These are phyloP conservation scores for Pythium coloratum DNA, from an alignment of 352 stramenopile genomes.

Conservation along the genomic window DNA sequence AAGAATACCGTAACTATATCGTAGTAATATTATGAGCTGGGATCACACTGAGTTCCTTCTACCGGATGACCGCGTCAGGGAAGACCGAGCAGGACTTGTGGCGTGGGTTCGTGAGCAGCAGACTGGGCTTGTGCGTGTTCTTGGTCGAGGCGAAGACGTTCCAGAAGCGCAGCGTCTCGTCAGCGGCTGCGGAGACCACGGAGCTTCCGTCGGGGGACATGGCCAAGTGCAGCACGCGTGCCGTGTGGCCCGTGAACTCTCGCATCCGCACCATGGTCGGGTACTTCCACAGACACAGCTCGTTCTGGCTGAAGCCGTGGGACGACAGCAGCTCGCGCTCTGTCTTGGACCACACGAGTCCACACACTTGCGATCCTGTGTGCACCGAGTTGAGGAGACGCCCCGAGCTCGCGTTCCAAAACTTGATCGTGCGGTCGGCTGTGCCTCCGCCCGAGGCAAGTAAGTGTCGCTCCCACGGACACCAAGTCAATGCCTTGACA, in stretches of 20 bases:
- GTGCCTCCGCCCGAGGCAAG: constrained; percentile 95
- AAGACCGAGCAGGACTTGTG: constrained; percentile 7
- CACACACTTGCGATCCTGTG: constrained; percentile 95
- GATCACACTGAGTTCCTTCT: background rate
- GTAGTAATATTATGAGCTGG: constrained; percentile 29
- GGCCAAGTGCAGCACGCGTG: constrained; percentile 92
- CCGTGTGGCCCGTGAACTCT: constrained; percentile 93
- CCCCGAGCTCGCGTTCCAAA: constrained; percentile 92
- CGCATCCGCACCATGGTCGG: constrained; percentile 91
- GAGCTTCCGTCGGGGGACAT: constrained; percentile 90
- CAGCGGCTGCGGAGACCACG: constrained; percentile 92
- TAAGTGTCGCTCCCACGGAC: constrained; percentile 93
- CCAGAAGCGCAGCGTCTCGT: constrained; percentile 98
- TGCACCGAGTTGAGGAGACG: constrained; percentile 91
- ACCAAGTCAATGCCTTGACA: constrained; percentile 97
- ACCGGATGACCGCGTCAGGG: constrained; percentile 24
- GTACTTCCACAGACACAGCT: constrained; percentile 96
- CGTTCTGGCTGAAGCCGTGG: constrained; percentile 94
- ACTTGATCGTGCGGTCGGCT: constrained; percentile 96
- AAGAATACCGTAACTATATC: constrained; percentile 13
- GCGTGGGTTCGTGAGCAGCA: constrained; percentile 15
- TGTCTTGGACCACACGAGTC: constrained; percentile 86
- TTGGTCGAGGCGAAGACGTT: constrained; percentile 75
- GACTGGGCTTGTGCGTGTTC: constrained; percentile 5
- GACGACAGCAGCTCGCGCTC: constrained; percentile 93